Evolutionary conservation across 2,329 filamentous ascomycete genomes (phyloP).

Genomic region (Periglandula ipomoeae): DNA sequence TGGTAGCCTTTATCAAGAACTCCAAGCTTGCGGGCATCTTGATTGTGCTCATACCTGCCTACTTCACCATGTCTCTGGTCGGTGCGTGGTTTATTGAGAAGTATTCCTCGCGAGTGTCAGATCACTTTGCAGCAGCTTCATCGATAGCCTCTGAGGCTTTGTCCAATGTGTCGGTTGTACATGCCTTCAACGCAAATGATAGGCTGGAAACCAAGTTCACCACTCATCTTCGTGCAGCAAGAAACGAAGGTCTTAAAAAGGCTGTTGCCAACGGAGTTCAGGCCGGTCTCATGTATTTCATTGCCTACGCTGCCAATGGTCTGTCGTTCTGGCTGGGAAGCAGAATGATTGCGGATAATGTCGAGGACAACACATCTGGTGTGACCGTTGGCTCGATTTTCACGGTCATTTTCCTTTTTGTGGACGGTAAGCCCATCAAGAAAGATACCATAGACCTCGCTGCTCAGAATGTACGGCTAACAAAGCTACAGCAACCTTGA

Average conservation of each 20-base stretch:
- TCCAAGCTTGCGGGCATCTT: slow-evolving; percentile 48
- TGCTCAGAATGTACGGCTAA: no score
- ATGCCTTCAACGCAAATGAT: slow-evolving; percentile 41
- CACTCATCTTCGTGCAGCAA: slow-evolving; percentile 34
- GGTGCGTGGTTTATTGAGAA: slow-evolving; percentile 41
- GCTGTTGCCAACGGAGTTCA: slow-evolving; percentile 45
- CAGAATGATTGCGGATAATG: slow-evolving; percentile 25
- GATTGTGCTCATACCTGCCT: slow-evolving; percentile 45
- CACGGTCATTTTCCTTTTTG: slow-evolving; percentile 45
- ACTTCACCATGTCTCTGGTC: slow-evolving; percentile 42
- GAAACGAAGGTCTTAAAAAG: slow-evolving; percentile 45
- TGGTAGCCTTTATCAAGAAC: slow-evolving; percentile 35
- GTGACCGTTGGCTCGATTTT: slow-evolving; percentile 38
- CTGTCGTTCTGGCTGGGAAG: slow-evolving; percentile 60
- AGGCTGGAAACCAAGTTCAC: slow-evolving; percentile 35
- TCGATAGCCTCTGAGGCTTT: slow-evolving; percentile 48
- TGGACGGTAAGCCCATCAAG: slow-evolving; percentile 38
- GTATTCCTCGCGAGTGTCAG: slow-evolving; percentile 33
- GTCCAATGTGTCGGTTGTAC: slow-evolving; percentile 30
- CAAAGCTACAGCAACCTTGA: not conserved
- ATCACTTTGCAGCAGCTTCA: slow-evolving; percentile 38
- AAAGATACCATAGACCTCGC: no score
- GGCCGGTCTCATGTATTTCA: slow-evolving; percentile 55
- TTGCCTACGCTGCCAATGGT: slow-evolving; percentile 55
- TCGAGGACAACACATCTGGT: slow-evolving; percentile 25